Evolutionary conservation across 257 asterid species (phyloP), one percentile per base, ranked within the genome.

Genomic region (Ocimum tenuiflorum): DNA sequence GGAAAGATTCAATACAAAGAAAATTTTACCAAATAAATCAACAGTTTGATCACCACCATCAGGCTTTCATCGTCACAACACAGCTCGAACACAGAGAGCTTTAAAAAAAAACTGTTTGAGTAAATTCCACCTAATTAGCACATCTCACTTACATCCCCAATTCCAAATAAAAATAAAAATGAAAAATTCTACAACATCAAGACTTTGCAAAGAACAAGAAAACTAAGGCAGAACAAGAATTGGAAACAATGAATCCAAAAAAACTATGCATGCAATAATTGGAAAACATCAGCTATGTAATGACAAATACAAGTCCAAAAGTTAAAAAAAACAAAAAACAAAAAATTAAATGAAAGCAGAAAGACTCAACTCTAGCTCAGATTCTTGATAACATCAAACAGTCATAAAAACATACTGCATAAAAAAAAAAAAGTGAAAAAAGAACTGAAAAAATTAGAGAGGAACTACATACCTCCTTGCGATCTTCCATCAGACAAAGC

Each of bases 391-490:
- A 18, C 29, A 60, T 46, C 51, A 66, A 50, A 58, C 8, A 45
- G 22, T 38, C 9, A 42, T 27, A 58, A 9, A 36, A 39, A 19
- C 58, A 52, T 12, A n/a, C n/a, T n/a, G n/a, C n/a, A n/a, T n/a
- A n/a, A n/a, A n/a, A n/a, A n/a, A n/a, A n/a, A 19, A 10, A 4
- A 8, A 14, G 22, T n/a, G 3, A 49, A 27, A 22, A 12, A 35
- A 39, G 22, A 23, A 19, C 0, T 11, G 62, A 53, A 24, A 24
- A 51, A 8, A 12, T 51, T 31, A 11, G 70, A 22, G 35, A 10
- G 49, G 24, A 29, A 19, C 75, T 15, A 6, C 53, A 45, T 79
- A 82, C 87, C 85, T 82, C 85, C 74, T 82, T 82, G 78, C 75
- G 82, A 49, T 79, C 82, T 58, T 79, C 87, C 87, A 82, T 82